Evolutionary conservation across 495 filamentous ascomycete genomes (phyloP).

Genomic region (Patellaria atrata): DNA sequence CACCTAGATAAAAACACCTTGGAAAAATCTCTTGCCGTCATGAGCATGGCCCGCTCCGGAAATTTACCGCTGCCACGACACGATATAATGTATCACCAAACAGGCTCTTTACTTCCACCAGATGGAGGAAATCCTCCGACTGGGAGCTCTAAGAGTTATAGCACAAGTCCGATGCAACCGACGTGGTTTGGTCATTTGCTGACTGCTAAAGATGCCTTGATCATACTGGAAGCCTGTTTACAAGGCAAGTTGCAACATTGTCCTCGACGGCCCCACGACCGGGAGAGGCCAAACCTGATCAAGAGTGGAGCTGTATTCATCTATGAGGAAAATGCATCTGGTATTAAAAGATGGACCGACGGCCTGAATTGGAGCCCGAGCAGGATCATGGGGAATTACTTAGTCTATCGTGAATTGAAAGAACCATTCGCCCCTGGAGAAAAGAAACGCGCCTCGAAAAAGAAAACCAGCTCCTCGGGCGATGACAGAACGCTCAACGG

Average conservation of each 20-base stretch:
- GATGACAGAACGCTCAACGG: slow-evolving; percentile 15
- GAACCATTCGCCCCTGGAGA: slow-evolving; percentile 73
- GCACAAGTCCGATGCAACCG: no score
- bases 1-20: no score
- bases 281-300: slow-evolving; percentile 59
- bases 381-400: slow-evolving; percentile 73
- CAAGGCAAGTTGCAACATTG: slow-evolving; percentile 54
- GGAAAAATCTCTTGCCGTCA: no score
- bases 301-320: slow-evolving; percentile 76
- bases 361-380: slow-evolving; percentile 82
- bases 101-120: no score
- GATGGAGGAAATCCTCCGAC: no score
- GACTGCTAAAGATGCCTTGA: slow-evolving; percentile 18
- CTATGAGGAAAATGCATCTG: slow-evolving; percentile 76
- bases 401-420: slow-evolving; percentile 78
- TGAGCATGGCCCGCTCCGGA: no score
- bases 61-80: no score
- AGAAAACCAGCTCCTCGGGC: slow-evolving; percentile 18
- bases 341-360: slow-evolving; percentile 91
- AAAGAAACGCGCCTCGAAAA: slow-evolving; percentile 55
- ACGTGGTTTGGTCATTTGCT: slow-evolving; percentile 17
- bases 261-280: slow-evolving; percentile 70
- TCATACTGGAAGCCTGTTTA: slow-evolving; percentile 35
- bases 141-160: no score
- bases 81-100: no score